Percentiles rank a stretch among this genome's conserved stretches.
Conservation (phyloP, 2,329 filamentous ascomycete species). For the Phoma sp. region DNA sequence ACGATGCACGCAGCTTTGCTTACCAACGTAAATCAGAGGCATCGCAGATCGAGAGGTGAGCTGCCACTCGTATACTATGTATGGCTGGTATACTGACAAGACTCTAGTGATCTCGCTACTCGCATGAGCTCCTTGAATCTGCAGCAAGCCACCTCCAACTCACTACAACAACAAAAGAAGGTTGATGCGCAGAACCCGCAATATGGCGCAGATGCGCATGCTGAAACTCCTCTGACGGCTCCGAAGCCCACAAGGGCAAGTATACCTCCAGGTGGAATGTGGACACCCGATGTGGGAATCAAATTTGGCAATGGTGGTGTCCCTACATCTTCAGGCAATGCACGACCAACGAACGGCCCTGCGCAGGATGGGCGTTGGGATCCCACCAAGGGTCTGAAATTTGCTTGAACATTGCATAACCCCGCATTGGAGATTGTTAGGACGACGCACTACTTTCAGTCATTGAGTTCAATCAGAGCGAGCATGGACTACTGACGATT, state of each 20-base stretch:
- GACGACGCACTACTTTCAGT: neutral
- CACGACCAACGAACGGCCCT: constrained; percentile 42
- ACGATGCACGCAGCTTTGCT: constrained; percentile 79
- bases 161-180: constrained; percentile 54
- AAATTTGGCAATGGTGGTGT: constrained; percentile 70
- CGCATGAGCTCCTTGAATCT: constrained; percentile 66
- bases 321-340: constrained; percentile 38
- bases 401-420: constrained; percentile 36
- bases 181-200: constrained; percentile 64
- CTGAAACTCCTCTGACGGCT: constrained; percentile 63
- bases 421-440: neutral
- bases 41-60: constrained; percentile 75
- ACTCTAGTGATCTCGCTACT: constrained; percentile 61
- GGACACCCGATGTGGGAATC: constrained; percentile 83
- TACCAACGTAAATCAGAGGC: constrained; percentile 83
- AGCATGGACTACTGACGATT: neutral
- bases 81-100: constrained; percentile 13
- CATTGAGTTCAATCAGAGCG: neutral
- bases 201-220: constrained; percentile 56
- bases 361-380: constrained; percentile 50
- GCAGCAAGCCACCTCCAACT: constrained; percentile 49
- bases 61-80: constrained; percentile 1
- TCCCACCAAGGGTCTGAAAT: constrained; percentile 48
- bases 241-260: constrained; percentile 50
- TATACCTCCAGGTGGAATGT: constrained; percentile 60